Percentiles rank a stretch among this genome's conserved stretches.
These are phyloP conservation scores for Aspergillus tamarii DNA, from an alignment of 2,329 filamentous ascomycete genomes.

Conservation along the genomic window DNA sequence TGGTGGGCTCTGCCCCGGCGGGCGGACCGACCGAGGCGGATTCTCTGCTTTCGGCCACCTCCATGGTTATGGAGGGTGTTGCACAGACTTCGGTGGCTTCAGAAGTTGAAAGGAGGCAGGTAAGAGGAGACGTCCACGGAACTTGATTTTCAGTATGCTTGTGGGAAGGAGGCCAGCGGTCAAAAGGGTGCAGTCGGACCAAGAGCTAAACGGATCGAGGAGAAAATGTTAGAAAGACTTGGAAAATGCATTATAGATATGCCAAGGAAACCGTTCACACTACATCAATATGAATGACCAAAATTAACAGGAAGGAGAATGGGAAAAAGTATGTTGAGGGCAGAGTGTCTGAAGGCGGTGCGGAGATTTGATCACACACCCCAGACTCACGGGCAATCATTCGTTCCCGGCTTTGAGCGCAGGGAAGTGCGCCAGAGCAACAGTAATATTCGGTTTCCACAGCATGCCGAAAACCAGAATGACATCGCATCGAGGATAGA, in stretches of 20 bases:
- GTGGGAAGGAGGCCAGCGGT: conserved; percentile 17
- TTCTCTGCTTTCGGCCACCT: conserved; percentile 44
- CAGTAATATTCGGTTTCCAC: conserved; percentile 10
- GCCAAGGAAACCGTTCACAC: conserved; percentile 17
- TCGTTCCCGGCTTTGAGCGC: conserved; percentile 25
- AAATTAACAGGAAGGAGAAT: conserved; percentile 11
- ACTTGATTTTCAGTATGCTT: conserved; percentile 23
- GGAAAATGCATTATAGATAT: conserved; percentile 1
- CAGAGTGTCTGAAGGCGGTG: conserved; percentile 40
- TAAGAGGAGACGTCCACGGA: conserved; percentile 3
- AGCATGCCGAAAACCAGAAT: neutral
- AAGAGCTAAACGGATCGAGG: conserved; percentile 25
- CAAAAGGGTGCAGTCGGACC: conserved; percentile 12
- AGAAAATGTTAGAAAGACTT: conserved; percentile 28
- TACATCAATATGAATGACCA: neutral
- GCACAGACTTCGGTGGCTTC: conserved; percentile 3
- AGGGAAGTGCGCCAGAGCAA: conserved; percentile 27
- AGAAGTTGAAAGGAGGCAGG: neutral
- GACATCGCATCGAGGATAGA: conserved; percentile 10
- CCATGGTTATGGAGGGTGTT: conserved; percentile 34
- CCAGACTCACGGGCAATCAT: conserved; percentile 32
- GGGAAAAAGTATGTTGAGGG: conserved; percentile 22
- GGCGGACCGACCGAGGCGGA: conserved; percentile 38
- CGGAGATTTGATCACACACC: conserved; percentile 44
- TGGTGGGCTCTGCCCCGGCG: conserved; percentile 36